These are phyloP conservation scores for Juncus inflexus DNA, from an alignment of 176 grass and related monocot genomes.

Conservation along the genomic window DNA sequence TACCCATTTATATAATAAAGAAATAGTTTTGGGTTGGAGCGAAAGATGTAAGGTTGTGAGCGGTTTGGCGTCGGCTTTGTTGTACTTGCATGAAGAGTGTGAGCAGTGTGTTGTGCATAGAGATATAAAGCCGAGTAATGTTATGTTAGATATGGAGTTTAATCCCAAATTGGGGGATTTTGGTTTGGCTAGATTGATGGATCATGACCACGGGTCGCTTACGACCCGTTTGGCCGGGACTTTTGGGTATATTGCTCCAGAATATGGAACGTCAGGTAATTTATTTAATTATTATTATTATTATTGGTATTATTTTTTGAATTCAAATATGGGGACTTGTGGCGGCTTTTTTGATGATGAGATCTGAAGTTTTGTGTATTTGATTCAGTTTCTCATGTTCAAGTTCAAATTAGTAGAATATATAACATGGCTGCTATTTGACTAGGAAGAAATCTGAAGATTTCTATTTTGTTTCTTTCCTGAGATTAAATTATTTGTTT, in stretches of 20 bases:
- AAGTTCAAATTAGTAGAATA: no score
- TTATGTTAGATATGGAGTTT: constrained; percentile 41
- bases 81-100: constrained; percentile 52
- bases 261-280: constrained; percentile 14
- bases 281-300: no score
- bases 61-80: constrained; percentile 36
- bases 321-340: background rate
- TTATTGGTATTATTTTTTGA: constrained; percentile 10
- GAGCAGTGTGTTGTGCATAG: constrained; percentile 51
- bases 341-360: background rate
- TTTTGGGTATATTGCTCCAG: constrained; percentile 25
- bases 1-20: constrained; percentile 18
- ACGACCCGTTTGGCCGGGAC: constrained; percentile 26
- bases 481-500: no score
- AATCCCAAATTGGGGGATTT: constrained; percentile 25
- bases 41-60: constrained; percentile 34
- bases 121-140: constrained; percentile 53
- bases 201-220: constrained; percentile 22
- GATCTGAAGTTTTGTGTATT: background rate
- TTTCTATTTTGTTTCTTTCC: no score
- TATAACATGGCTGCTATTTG: no score
- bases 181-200: constrained; percentile 25
- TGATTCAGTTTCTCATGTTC: background rate
- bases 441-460: no score
- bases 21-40: constrained; percentile 21